Evolutionary conservation across 2,329 filamentous ascomycete genomes (phyloP).

Genomic region (Calonectria honghensis): DNA sequence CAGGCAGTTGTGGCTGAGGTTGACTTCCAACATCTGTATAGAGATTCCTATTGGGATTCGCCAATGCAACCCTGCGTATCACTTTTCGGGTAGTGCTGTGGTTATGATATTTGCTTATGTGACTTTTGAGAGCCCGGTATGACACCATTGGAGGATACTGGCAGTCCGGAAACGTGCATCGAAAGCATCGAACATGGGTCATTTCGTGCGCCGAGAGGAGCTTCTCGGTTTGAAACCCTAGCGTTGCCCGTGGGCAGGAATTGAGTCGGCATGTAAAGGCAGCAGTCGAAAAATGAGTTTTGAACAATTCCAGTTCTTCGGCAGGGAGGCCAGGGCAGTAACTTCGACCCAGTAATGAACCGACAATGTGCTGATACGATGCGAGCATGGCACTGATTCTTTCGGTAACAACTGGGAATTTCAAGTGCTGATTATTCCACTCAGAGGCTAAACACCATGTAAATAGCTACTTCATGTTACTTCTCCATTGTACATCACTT

Average conservation of each 20-base stretch:
- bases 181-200: conserved; percentile 35
- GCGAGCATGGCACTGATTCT: conserved; percentile 9
- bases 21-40: neutral
- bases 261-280: conserved; percentile 35
- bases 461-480: neutral
- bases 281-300: conserved; percentile 12
- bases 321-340: neutral
- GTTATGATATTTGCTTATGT: conserved; percentile 3
- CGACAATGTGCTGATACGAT: conserved; percentile 38
- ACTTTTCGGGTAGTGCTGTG: neutral
- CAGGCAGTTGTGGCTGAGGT: too few species aligned
- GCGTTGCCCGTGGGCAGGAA: conserved; percentile 21
- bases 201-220: conserved; percentile 18
- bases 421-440: neutral
- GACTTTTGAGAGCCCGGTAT: neutral
- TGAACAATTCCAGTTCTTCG: conserved; percentile 36
- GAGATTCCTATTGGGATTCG: too few species aligned
- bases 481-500: neutral
- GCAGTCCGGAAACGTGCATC: conserved; percentile 11
- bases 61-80: neutral
- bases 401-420: neutral
- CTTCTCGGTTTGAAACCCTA: conserved; percentile 32
- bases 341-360: neutral
- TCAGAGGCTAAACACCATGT: neutral
- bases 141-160: conserved; percentile 1